Evolutionary conservation across 169 alveolate species (phyloP).

Genomic region (Plasmodium inui): DNA sequence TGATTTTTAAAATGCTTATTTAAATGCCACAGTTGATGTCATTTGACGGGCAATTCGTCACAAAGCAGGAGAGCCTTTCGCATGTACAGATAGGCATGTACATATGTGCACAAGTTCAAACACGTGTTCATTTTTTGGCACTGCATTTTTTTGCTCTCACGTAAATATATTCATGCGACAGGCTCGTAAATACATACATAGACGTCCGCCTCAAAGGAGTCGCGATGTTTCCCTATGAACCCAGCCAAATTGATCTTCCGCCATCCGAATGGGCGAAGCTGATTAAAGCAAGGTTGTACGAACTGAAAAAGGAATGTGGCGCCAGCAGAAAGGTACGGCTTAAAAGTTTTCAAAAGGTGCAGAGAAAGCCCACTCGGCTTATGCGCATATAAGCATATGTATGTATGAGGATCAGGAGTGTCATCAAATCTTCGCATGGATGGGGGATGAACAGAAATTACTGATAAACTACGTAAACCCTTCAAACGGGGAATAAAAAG

Average conservation of each 20-base stretch:
- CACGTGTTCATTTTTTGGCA: not conserved
- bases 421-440: not conserved
- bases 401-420: not conserved
- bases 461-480: not conserved
- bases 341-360: not conserved
- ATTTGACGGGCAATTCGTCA: not conserved
- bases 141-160: not conserved
- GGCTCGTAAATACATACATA: constrained; percentile 7
- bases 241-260: constrained; percentile 63
- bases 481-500: not conserved
- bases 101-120: not conserved
- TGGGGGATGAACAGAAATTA: not conserved
- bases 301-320: constrained; percentile 29
- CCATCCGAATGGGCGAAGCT: constrained; percentile 69
- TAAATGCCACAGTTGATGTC: not conserved
- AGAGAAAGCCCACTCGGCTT: not conserved
- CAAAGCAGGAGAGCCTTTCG: not conserved
- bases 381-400: constrained; percentile 1
- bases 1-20: not conserved
- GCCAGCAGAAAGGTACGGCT: constrained; percentile 28
- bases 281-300: constrained; percentile 49
- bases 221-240: constrained; percentile 72
- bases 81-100: not conserved
- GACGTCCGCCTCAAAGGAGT: not conserved
- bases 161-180: constrained; percentile 1